Base-by-base conservation (phyloP, 805 yeast species). In the Grigorovia jiainica region DNA sequence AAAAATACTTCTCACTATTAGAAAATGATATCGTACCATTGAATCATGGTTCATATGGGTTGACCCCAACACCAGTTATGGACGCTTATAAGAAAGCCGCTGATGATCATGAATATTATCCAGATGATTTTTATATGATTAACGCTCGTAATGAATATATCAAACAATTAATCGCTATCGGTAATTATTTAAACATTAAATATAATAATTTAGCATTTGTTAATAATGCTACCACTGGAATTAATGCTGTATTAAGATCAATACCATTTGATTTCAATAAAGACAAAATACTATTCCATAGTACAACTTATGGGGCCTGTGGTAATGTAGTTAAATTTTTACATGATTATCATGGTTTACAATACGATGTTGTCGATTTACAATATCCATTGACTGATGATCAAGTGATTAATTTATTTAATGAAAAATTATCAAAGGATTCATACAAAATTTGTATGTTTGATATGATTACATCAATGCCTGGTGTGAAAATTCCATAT, bases 11-110 rank as follows among this genome's bases (percentile, higher is more conserved):
- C 54, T 51, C 64, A 1, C 49, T 56, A 13, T 62, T 76, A 10
- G 71, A 61, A 25, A 50, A 63, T 1, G 65, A 57, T 2, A 64
- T 66, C 7, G 55, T 57, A 4, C 73, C 75, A 13, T 70, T 79
- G 36, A 81, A 81, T 57, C 79, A 79, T 53, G 87, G 87, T 7
- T 72, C 83, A 1, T 81, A 59, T 52, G 87, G 87, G 1, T 61
- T 71, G 1, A 64, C 72, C 3, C 82, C 87, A 0, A 61, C 54
- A 7, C 61, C 67, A 4, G 75, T 79, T 1, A 48, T 65, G 19
- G 69, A 70, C 1, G 61, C 58, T 11, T 70, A 61, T 45, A 45
- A 58, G 27, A 48, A 58, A 38, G 51, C 50, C 16, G 40, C 60
- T 20, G 45, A 60, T 25, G 46, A 56, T 34, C 65, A 64, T 34